Conservation (phyloP, 1,284 basidiomycete genomes). For the Lentinula novae-zelandiae region DNA sequence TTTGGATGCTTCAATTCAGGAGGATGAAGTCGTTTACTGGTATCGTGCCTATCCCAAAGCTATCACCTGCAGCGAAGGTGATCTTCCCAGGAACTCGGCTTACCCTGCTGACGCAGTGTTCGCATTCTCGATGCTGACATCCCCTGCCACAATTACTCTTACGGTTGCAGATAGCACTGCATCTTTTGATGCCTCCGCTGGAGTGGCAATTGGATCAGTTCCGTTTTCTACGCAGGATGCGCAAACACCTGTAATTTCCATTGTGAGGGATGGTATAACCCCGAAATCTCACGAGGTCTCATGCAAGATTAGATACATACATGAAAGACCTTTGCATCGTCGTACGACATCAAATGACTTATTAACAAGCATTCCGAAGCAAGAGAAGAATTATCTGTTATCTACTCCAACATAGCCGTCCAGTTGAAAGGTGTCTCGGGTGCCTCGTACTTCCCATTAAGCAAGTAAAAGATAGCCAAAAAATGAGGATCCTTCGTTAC, state of each 20-base stretch:
- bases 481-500: too few relatives aligned
- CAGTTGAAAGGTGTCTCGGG: too few relatives aligned
- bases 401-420: too few relatives aligned
- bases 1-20: slow-evolving; percentile 14
- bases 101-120: slow-evolving; percentile 31
- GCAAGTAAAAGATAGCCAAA: too few relatives aligned
- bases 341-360: too few relatives aligned
- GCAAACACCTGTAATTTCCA: slow-evolving; percentile 30
- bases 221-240: slow-evolving; percentile 27
- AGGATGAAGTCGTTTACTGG: slow-evolving; percentile 31
- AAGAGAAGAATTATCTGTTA: too few relatives aligned
- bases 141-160: slow-evolving; percentile 25
- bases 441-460: too few relatives aligned
- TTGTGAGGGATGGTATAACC: slow-evolving; percentile 21
- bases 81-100: slow-evolving; percentile 23
- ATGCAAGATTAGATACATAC: too few relatives aligned
- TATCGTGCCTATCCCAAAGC: slow-evolving; percentile 29
- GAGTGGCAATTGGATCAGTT: slow-evolving; percentile 26
- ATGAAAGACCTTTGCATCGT: too few relatives aligned
- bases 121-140: slow-evolving; percentile 26
- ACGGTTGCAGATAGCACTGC: slow-evolving; percentile 26
- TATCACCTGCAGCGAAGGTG: slow-evolving; percentile 23
- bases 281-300: too few relatives aligned
- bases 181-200: slow-evolving; percentile 22
- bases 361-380: too few relatives aligned